These are phyloP conservation scores for Aaosphaeria arxii DNA, from an alignment of 2,329 filamentous ascomycete species.

Conservation along the genomic window DNA sequence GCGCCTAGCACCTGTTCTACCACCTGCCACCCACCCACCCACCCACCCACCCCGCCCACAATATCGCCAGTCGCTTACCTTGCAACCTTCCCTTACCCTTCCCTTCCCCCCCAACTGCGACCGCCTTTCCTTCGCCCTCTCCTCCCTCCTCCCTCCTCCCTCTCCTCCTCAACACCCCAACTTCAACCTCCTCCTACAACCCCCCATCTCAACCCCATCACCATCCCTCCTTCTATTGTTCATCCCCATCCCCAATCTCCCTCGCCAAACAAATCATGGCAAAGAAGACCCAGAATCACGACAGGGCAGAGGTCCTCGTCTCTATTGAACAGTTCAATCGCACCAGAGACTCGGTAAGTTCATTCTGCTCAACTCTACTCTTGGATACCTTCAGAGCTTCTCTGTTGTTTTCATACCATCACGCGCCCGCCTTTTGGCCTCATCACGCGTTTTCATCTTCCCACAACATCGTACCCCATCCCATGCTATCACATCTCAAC, in stretches of 20 bases:
- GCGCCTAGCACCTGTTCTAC: too few relatives aligned
- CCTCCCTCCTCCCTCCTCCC: neutral
- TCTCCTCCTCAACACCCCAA: slow-evolving; percentile 1
- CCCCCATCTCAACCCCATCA: neutral
- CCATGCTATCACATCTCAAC: too few relatives aligned
- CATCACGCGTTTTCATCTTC: slow-evolving; percentile 3
- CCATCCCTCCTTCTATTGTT: slow-evolving; percentile 2
- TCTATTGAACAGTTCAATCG: slow-evolving; percentile 75
- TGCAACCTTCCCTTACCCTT: too few relatives aligned
- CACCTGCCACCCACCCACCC: too few relatives aligned
- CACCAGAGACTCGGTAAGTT: slow-evolving; percentile 77
- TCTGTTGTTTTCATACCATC: slow-evolving; percentile 6
- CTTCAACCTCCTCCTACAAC: neutral
- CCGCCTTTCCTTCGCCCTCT: too few relatives aligned
- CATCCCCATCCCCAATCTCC: slow-evolving; percentile 1
- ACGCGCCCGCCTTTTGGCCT: slow-evolving; percentile 6
- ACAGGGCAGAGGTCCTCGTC: slow-evolving; percentile 40
- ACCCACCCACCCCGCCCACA: too few relatives aligned
- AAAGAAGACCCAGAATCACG: too few relatives aligned
- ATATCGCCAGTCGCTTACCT: too few relatives aligned
- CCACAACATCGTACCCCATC: too few relatives aligned
- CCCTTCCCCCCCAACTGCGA: too few relatives aligned
- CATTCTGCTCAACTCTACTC: too few relatives aligned
- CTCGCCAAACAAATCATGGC: neutral
- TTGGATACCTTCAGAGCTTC: neutral